A percentile compares a stretch with the other conserved stretches of the same genome.
phyloP scores from a whole-genome alignment of 495 filamentous ascomycete genomes.

The Daldinia concentrica region DNA sequence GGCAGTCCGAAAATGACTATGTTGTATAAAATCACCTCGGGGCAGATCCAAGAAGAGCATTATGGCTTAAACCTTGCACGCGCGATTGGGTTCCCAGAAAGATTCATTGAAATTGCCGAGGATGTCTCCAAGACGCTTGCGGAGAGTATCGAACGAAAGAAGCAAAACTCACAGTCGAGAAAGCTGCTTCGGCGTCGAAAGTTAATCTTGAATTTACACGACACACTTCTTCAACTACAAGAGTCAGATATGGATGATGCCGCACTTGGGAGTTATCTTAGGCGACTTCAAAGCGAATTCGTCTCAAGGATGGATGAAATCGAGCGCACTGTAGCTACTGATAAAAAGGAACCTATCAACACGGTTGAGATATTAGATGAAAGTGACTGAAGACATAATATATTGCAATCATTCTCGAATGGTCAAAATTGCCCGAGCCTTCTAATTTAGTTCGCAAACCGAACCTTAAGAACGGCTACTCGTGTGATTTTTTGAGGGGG shows the following conservation, averaged over 20 bases:
- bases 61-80: slow-evolving; percentile 84
- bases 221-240: slow-evolving; percentile 76
- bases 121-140: slow-evolving; percentile 69
- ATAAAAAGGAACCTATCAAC: neutral
- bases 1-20: slow-evolving; percentile 72
- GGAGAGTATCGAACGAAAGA: slow-evolving; percentile 55
- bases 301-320: slow-evolving; percentile 73
- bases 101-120: slow-evolving; percentile 73
- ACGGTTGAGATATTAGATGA: neutral
- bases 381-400: slow-evolving; percentile 2
- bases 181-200: slow-evolving; percentile 71
- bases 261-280: slow-evolving; percentile 70
- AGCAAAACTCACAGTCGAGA: slow-evolving; percentile 65
- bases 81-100: slow-evolving; percentile 74
- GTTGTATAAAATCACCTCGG: slow-evolving; percentile 81
- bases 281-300: slow-evolving; percentile 79
- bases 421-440: too few relatives aligned
- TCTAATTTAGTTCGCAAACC: too few relatives aligned
- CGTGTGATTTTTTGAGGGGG: too few relatives aligned
- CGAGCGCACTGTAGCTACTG: slow-evolving; percentile 27
- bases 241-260: slow-evolving; percentile 73
- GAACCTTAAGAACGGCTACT: too few relatives aligned
- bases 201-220: slow-evolving; percentile 75
- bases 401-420: too few relatives aligned
- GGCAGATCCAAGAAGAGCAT: slow-evolving; percentile 73